Conservation (phyloP, 2,329 filamentous ascomycete genomes). For the Hypoxylon rubiginosum region DNA sequence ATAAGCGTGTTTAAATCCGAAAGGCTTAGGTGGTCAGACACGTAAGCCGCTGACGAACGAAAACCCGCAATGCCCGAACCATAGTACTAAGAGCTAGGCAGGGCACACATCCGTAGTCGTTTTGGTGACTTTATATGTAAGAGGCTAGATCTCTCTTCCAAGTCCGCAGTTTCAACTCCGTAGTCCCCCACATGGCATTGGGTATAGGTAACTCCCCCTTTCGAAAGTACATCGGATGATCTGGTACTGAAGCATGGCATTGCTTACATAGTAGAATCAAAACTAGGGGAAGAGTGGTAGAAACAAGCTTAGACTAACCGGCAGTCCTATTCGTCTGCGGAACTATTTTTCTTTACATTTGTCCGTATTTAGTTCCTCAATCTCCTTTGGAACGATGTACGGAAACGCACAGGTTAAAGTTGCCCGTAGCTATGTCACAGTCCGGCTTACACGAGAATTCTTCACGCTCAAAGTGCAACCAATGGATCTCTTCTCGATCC, state of each 20-base stretch:
- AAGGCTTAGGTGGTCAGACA: background rate
- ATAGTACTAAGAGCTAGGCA: background rate
- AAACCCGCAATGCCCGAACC: background rate
- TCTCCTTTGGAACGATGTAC: too few species aligned
- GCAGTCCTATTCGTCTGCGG: background rate
- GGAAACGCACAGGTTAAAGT: too few species aligned
- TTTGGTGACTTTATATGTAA: background rate
- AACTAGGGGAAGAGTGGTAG: too few species aligned
- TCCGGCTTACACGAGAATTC: background rate
- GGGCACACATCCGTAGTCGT: too few species aligned
- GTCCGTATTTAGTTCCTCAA: background rate
- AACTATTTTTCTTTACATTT: background rate
- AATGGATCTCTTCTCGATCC: conserved; percentile 11
- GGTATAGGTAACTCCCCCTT: background rate
- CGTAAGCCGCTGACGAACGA: conserved; percentile 5
- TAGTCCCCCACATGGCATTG: background rate
- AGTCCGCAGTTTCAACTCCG: background rate
- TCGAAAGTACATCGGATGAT: too few species aligned
- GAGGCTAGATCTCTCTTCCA: background rate
- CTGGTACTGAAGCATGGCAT: background rate
- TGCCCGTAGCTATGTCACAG: background rate
- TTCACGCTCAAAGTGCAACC: background rate
- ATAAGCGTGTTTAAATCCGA: background rate
- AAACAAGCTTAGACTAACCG: background rate
- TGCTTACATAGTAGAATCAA: background rate